phyloP scores from a whole-genome alignment of 164 flowering plant genomes.

The Vitis rotundifolia region DNA sequence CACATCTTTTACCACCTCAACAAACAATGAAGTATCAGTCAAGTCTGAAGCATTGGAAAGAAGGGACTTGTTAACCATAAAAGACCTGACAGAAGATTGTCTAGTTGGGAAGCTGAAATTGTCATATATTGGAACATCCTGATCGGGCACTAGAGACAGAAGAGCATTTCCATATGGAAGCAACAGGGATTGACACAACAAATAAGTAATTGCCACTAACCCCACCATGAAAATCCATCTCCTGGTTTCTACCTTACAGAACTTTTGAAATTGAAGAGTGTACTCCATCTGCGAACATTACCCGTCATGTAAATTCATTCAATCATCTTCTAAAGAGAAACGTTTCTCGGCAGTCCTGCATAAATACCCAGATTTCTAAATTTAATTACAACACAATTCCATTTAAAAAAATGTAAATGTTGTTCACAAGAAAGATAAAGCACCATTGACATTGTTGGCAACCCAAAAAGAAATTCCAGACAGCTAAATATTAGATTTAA shows the following conservation, averaged over 20 bases:
- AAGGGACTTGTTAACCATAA: constrained; percentile 24
- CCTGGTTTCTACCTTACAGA: constrained; percentile 38
- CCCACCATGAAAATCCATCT: constrained; percentile 54
- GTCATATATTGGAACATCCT: constrained; percentile 14
- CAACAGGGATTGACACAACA: constrained; percentile 55
- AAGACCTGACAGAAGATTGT: constrained; percentile 25
- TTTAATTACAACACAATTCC: too few species aligned
- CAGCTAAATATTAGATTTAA: too few species aligned
- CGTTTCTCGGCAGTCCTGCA: too few species aligned
- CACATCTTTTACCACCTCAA: constrained; percentile 15
- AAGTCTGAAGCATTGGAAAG: constrained; percentile 22
- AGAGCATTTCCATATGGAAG: constrained; percentile 69
- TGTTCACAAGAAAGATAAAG: too few species aligned
- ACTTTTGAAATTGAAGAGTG: constrained; percentile 26
- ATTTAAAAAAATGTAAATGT: too few species aligned
- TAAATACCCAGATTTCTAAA: too few species aligned
- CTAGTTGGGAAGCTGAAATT: constrained; percentile 1
- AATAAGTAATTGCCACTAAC: constrained; percentile 48
- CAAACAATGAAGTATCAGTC: constrained; percentile 7
- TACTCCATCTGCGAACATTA: constrained; percentile 29
- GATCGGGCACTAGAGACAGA: constrained; percentile 43
- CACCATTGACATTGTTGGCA: too few species aligned
- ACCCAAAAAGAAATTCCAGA: too few species aligned
- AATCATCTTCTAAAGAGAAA: neutral
- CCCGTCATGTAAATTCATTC: neutral